Evolutionary conservation across 768 basidiomycete species (phyloP), one percentile per base, ranked within the genome.

Genomic region (Albatrellus ellisii): DNA sequence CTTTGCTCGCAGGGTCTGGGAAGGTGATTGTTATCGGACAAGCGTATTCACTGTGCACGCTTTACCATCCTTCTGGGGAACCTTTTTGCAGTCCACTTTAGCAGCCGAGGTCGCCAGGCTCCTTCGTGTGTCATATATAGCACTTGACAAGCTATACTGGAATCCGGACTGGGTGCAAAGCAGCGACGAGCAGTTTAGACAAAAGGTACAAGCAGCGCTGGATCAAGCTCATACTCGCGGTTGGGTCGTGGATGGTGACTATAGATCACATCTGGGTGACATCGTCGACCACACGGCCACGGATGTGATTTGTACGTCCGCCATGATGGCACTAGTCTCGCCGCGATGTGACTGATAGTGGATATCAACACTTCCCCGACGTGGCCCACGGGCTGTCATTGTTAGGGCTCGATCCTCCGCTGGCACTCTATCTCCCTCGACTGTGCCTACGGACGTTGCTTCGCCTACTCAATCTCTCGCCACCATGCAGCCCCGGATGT

Each of bases 321-420:
- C 15, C 40, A 12, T 26, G 14, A 2, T 24, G 4, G 35, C 10
- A 22, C 7, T 21, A n/a, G n/a, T n/a, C n/a, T n/a, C n/a, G n/a
- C n/a, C n/a, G n/a, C n/a, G n/a, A n/a, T n/a, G n/a, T n/a, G n/a
- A n/a, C n/a, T n/a, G n/a, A n/a, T n/a, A n/a, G n/a, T n/a, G 6
- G 9, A 36, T 22, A 20, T 21, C 8, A 20, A 4, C 25, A 6
- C 17, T 21, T 7, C 6, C n/a, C 35, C 41, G 22, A 37, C 34
- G 4, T 21, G 22, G 17, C 15, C 21, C 7, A 29, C 12, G 38
- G 18, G 24, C 25, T 38, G 20, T 29, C 29, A n/a, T 14, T 21
- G 25, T 20, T 31, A 82, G 79, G 80, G 80, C 60, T 82, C 17
- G 78, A 81, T 48, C 77, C 78, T 6, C 80, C 79, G 10, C 58